Evolutionary conservation across 106 monocot species (phyloP).

Genomic region (Xerophyta viscosa): DNA sequence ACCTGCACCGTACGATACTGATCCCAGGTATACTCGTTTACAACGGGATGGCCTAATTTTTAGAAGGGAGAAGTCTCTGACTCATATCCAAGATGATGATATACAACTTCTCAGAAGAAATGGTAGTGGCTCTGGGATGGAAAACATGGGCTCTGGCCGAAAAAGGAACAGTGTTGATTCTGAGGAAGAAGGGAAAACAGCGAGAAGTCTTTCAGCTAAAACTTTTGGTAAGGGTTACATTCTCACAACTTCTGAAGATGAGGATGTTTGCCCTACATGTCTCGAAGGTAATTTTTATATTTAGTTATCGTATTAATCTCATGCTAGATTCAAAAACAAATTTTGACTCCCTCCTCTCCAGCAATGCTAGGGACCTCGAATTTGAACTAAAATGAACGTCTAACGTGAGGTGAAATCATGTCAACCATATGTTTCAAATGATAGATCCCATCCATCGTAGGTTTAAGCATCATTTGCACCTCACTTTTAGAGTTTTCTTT

Average conservation of each 20-base stretch:
- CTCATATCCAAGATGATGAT: constrained; percentile 44
- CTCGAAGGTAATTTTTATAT: constrained; percentile 74
- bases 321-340: too few relatives aligned
- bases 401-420: too few relatives aligned
- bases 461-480: too few relatives aligned
- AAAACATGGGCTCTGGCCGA: constrained; percentile 30
- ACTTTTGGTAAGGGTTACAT: constrained; percentile 31
- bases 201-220: constrained; percentile 43
- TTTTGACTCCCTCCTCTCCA: too few relatives aligned
- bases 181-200: constrained; percentile 39
- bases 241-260: constrained; percentile 52
- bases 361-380: too few relatives aligned
- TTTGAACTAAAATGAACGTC: too few relatives aligned
- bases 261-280: constrained; percentile 94
- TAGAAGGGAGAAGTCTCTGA: constrained; percentile 51
- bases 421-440: too few relatives aligned
- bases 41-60: constrained; percentile 68
- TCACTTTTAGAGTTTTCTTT: too few relatives aligned
- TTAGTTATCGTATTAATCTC: too few relatives aligned
- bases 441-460: too few relatives aligned
- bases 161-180: constrained; percentile 36
- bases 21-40: constrained; percentile 34
- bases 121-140: constrained; percentile 42
- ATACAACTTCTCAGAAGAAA: constrained; percentile 46
- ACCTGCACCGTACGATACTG: constrained; percentile 50